These are phyloP conservation scores for Taxawa tesnikishii DNA, from an alignment of 2,329 filamentous ascomycete genomes.

Conservation along the genomic window DNA sequence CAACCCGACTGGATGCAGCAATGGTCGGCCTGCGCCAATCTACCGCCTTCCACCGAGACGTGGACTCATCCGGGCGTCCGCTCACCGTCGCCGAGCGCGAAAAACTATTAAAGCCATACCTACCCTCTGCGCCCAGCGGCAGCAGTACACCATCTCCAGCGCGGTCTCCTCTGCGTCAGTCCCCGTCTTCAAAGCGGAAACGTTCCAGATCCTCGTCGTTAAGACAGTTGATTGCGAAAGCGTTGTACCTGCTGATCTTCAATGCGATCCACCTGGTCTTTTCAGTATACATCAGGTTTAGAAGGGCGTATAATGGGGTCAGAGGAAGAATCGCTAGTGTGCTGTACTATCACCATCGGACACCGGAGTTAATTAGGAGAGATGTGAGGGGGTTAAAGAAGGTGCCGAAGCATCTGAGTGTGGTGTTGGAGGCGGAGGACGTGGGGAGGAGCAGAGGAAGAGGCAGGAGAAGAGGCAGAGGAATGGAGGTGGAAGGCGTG, in stretches of 20 bases:
- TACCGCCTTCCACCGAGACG: slow-evolving; percentile 16
- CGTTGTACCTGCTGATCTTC: slow-evolving; percentile 54
- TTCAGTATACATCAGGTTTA: slow-evolving; percentile 73
- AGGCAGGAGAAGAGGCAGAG: background rate
- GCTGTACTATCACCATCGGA: slow-evolving; percentile 89
- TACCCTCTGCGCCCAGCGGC: slow-evolving; percentile 13
- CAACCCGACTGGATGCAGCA: slow-evolving; percentile 4
- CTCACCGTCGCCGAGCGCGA: slow-evolving; percentile 18
- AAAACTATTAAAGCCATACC: slow-evolving; percentile 19
- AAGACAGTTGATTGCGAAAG: slow-evolving; percentile 40
- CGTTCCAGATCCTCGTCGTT: slow-evolving; percentile 5
- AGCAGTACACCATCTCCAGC: background rate
- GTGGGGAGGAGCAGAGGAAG: slow-evolving; percentile 35
- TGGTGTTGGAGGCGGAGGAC: slow-evolving; percentile 65
- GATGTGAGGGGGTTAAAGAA: slow-evolving; percentile 66
- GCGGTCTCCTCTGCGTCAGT: background rate
- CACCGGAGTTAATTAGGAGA: slow-evolving; percentile 79
- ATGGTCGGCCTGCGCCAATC: slow-evolving; percentile 17
- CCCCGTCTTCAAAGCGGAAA: slow-evolving; percentile 5
- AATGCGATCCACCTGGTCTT: slow-evolving; percentile 67
- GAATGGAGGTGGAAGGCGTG: slow-evolving; percentile 38
- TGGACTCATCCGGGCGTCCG: slow-evolving; percentile 13
- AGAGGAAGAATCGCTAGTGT: slow-evolving; percentile 68
- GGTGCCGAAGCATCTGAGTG: slow-evolving; percentile 75
- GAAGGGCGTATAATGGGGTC: slow-evolving; percentile 68